Percentiles rank a stretch among this genome's conserved stretches.
Conservation (phyloP, 2,329 filamentous ascomycete genomes). For the Calonectria fujianensis region DNA sequence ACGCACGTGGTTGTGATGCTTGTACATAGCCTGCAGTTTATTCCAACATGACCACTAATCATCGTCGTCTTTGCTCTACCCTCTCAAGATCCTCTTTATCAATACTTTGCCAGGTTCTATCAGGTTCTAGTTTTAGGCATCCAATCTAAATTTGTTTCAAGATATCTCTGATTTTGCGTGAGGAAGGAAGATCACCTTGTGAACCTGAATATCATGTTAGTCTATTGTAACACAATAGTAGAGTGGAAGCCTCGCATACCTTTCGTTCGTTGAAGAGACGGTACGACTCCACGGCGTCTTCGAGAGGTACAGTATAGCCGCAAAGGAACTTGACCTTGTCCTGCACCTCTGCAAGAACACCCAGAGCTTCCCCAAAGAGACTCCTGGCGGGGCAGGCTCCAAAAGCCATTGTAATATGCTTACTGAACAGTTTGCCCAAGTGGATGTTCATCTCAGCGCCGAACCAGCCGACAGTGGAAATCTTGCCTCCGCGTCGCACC, state of each 20-base stretch:
- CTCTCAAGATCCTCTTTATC: not conserved
- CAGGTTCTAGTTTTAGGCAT: not conserved
- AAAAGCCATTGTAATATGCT: constrained; percentile 30
- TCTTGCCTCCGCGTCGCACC: constrained; percentile 20
- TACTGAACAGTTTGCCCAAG: constrained; percentile 3
- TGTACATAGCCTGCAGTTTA: no score
- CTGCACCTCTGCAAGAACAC: constrained; percentile 13
- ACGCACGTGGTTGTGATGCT: no score
- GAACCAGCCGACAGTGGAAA: constrained; percentile 21
- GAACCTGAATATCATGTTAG: not conserved
- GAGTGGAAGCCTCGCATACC: not conserved
- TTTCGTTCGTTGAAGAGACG: not conserved
- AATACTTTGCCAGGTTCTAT: not conserved
- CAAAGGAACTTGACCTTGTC: constrained; percentile 34
- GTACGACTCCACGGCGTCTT: constrained; percentile 29
- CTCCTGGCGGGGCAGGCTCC: constrained; percentile 32
- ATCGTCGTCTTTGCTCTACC: no score
- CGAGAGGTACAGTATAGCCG: constrained; percentile 26
- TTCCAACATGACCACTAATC: no score
- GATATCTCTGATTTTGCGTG: not conserved
- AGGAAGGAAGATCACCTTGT: not conserved
- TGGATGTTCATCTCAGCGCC: constrained; percentile 10
- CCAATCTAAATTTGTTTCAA: not conserved
- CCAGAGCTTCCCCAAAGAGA: constrained; percentile 34
- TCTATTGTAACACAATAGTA: not conserved